Evolutionary conservation across 2,329 filamentous ascomycete species (phyloP), one percentile per base, ranked within the genome.

Genomic region (Scedosporium aurantiacum): DNA sequence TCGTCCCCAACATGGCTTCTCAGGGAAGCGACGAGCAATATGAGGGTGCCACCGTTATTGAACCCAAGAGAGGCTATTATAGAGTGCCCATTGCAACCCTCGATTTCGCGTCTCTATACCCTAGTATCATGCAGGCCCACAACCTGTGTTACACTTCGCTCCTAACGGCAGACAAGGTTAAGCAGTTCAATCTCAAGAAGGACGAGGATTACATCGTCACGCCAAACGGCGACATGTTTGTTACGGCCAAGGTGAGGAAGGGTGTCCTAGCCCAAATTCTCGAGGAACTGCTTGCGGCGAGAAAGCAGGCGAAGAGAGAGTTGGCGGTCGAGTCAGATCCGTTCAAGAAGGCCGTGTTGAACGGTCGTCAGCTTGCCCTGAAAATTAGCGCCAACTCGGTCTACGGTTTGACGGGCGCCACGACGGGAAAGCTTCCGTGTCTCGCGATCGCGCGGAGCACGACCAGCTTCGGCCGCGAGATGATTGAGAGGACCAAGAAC

Each of bases 401-500:
- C 28, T 99, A 99, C 75, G 94, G 94, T 78, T 79, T 99, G 65
- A 99, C 94, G 5, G 94, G 94, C 75, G 95, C 94, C 2, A 97
- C 92, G 0, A 91, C 91, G 37, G 94, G 94, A 70, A 99, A 99
- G 72, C 80, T 99, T 47, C 94, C 94, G 0, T 99, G 94, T 79
- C 79, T 99, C 63, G 86, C 89, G 47, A 97, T 99, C 73, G 94
- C 94, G 63, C 96, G 91, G 77, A 96, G 91, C 75, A 97, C 94
- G 14, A 99, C 94, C 1, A 91, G 89, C 77, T 99, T 96, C 69
- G 94, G 94, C 67, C 90, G 94, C 68, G 89, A 97, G 71, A 99
- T 99, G 94, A 99, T 99, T 78, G 93, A 97, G 74, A 94, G 87
- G 76, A 97, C 94, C 0, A 97, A 96, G 74, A 82, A 88, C n/a